These are phyloP conservation scores for Arthrobotrys pseudoclavata DNA, from an alignment of 2,329 filamentous ascomycete genomes.

Conservation along the genomic window DNA sequence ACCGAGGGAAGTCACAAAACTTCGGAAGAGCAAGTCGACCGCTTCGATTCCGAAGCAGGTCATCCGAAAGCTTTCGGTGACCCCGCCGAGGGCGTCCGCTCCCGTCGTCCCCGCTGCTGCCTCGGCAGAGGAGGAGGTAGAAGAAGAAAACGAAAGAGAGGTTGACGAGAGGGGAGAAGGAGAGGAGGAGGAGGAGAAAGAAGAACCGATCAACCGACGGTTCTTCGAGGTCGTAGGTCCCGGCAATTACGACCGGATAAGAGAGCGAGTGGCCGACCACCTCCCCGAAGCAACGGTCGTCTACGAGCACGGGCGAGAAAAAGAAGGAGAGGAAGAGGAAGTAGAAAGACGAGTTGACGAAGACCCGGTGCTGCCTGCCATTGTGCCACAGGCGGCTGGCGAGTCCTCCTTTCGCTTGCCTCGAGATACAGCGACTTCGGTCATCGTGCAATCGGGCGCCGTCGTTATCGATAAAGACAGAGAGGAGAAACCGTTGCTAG, in stretches of 20 bases:
- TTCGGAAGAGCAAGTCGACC: constrained; percentile 17
- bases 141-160: background rate
- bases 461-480: background rate
- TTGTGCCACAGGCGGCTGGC: constrained; percentile 7
- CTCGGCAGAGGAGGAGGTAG: background rate
- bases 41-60: constrained; percentile 21
- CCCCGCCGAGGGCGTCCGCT: background rate
- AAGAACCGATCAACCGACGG: background rate
- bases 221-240: constrained; percentile 1
- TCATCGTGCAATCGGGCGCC: background rate
- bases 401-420: constrained; percentile 1
- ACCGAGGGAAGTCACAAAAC: constrained; percentile 5
- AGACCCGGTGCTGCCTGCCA: constrained; percentile 10
- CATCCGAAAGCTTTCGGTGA: constrained; percentile 19
- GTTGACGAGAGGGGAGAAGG: background rate
- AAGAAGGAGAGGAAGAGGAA: background rate
- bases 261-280: constrained; percentile 4
- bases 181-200: background rate
- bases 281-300: constrained; percentile 11
- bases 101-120: background rate
- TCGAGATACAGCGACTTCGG: background rate
- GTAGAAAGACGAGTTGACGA: constrained; percentile 1
- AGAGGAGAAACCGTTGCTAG: no score
- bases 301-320: background rate
- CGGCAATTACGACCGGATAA: background rate